phyloP scores from a whole-genome alignment of 176 grass and related monocot species.

The Stipa capillata region DNA sequence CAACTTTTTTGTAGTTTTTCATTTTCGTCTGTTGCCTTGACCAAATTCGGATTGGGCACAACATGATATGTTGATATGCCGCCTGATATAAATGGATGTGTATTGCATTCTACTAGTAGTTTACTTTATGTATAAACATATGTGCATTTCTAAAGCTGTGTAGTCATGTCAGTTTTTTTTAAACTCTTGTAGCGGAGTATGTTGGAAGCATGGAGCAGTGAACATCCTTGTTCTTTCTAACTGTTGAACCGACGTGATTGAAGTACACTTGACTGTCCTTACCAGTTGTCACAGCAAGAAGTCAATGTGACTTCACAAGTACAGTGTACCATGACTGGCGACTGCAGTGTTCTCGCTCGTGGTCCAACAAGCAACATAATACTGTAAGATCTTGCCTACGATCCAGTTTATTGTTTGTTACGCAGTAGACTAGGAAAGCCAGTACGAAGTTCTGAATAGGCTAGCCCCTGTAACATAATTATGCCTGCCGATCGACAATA shows the following conservation, averaged over 20 bases:
- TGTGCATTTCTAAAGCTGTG: not conserved
- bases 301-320: not conserved
- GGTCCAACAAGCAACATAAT: not conserved
- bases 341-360: not conserved
- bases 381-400: not conserved
- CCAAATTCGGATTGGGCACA: not conserved
- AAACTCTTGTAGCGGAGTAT: not conserved
- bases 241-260: not conserved
- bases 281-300: not conserved
- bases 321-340: not conserved
- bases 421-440: not conserved
- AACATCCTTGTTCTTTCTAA: not conserved
- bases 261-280: not conserved
- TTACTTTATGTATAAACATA: not conserved
- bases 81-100: not conserved
- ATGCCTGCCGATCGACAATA: not conserved
- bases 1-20: not conserved
- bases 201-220: not conserved
- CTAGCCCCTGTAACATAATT: not conserved
- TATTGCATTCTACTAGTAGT: not conserved
- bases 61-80: not conserved
- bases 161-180: not conserved
- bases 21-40: not conserved
- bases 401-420: not conserved
- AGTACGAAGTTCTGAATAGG: not conserved